Percentiles rank a stretch among this genome's conserved stretches.
Conservation (phyloP, 1,284 basidiomycete genomes). For the Apiotrichum siamense region DNA sequence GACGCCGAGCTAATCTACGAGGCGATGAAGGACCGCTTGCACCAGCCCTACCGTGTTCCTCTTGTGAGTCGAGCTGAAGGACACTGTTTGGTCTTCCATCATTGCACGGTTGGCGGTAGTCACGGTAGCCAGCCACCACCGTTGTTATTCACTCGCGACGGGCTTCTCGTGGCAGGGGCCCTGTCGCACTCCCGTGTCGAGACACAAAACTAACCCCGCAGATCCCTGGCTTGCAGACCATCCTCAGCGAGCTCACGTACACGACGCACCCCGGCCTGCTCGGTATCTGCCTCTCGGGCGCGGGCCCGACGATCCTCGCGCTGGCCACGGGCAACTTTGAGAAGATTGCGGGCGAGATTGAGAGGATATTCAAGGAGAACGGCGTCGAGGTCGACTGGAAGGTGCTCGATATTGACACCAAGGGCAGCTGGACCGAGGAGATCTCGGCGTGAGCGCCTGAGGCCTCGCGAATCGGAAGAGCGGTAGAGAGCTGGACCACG, state of each 20-base stretch:
- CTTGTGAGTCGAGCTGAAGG: constrained; percentile 51
- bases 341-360: constrained; percentile 71
- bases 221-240: constrained; percentile 91
- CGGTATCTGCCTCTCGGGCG: constrained; percentile 95
- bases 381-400: constrained; percentile 62
- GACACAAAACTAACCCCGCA: too few relatives aligned
- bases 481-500: too few relatives aligned
- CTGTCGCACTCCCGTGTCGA: too few relatives aligned
- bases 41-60: constrained; percentile 90
- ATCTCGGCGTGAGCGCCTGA: not conserved
- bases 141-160: too few relatives aligned
- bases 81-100: not conserved
- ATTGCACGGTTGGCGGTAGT: too few relatives aligned
- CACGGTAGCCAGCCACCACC: too few relatives aligned
- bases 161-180: too few relatives aligned
- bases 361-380: constrained; percentile 63
- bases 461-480: not conserved
- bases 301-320: constrained; percentile 94
- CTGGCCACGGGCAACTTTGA: constrained; percentile 84
- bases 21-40: constrained; percentile 97
- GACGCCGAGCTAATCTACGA: constrained; percentile 94
- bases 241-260: constrained; percentile 82
- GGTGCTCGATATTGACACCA: constrained; percentile 47
- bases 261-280: constrained; percentile 83
- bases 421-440: constrained; percentile 46